Evolutionary conservation across 129 eudicot species (phyloP).

Genomic region (Chrysanthemum seticuspe): DNA sequence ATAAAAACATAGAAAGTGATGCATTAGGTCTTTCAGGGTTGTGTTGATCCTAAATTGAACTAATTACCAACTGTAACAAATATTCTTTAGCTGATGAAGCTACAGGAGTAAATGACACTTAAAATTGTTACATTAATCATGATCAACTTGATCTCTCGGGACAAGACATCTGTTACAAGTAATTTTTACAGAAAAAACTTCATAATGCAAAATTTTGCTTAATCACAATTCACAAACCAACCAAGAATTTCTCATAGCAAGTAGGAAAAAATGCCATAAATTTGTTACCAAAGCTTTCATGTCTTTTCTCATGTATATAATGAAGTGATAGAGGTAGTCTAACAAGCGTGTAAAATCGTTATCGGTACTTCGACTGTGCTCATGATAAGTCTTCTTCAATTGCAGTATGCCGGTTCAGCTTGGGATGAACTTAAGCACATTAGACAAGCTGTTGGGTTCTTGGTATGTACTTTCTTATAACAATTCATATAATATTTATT

Average conservation of each 20-base stretch:
- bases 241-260: no score
- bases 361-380: neutral
- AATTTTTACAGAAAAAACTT: no score
- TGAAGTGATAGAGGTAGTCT: neutral
- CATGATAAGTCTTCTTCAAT: slow-evolving; percentile 17
- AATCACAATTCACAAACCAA: no score
- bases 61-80: neutral
- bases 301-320: neutral
- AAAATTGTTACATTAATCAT: neutral
- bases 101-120: neutral
- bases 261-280: no score
- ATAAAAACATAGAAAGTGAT: no score
- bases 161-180: no score
- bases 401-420: slow-evolving; percentile 89
- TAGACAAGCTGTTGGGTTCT: slow-evolving; percentile 96
- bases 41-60: neutral
- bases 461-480: slow-evolving; percentile 46
- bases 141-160: neutral
- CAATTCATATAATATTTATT: neutral
- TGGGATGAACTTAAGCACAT: slow-evolving; percentile 99
- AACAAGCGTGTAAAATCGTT: neutral
- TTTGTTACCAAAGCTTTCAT: no score
- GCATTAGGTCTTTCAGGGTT: no score
- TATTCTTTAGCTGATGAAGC: neutral
- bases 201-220: no score